Evolutionary conservation across 2,329 filamentous ascomycete species (phyloP).

Genomic region (Microdochium paspali): DNA sequence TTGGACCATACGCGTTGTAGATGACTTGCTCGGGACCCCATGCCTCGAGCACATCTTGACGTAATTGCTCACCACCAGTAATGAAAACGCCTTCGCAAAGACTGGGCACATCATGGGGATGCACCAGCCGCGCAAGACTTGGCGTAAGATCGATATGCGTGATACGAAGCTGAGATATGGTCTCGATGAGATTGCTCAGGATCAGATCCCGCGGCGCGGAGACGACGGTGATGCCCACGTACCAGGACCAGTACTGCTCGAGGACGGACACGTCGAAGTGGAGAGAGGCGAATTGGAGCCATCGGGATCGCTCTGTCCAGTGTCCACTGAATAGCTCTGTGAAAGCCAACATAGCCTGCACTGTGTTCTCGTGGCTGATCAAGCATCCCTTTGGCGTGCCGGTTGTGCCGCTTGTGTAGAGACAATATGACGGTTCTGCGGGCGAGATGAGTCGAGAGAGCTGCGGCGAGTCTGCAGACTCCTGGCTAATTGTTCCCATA

Average conservation of each 20-base stretch:
- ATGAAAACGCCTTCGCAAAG: conserved; percentile 83
- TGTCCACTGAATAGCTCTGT: conserved; percentile 65
- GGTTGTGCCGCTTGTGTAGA: conserved; percentile 84
- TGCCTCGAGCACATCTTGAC: conserved; percentile 76
- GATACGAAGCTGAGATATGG: conserved; percentile 63
- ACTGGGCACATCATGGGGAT: conserved; percentile 71
- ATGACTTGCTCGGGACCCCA: conserved; percentile 78
- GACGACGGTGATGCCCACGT: conserved; percentile 75
- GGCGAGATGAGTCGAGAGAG: conserved; percentile 25
- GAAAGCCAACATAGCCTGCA: conserved; percentile 85
- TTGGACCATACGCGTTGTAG: conserved; percentile 89
- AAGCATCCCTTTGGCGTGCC: conserved; percentile 82
- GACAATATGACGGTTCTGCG: conserved; percentile 64
- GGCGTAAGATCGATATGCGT: conserved; percentile 91
- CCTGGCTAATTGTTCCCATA: conserved; percentile 16
- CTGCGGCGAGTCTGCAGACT: conserved; percentile 11
- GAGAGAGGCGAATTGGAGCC: conserved; percentile 88
- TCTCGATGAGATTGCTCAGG: conserved; percentile 68
- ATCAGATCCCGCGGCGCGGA: conserved; percentile 76
- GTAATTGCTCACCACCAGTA: conserved; percentile 80
- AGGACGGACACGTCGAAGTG: conserved; percentile 92
- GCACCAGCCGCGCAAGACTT: conserved; percentile 69
- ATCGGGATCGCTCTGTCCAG: conserved; percentile 66
- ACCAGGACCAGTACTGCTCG: conserved; percentile 95
- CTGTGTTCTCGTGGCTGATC: conserved; percentile 78